Conservation (phyloP, 2,329 filamentous ascomycete genomes). For the Aspergillus fumigatus region DNA sequence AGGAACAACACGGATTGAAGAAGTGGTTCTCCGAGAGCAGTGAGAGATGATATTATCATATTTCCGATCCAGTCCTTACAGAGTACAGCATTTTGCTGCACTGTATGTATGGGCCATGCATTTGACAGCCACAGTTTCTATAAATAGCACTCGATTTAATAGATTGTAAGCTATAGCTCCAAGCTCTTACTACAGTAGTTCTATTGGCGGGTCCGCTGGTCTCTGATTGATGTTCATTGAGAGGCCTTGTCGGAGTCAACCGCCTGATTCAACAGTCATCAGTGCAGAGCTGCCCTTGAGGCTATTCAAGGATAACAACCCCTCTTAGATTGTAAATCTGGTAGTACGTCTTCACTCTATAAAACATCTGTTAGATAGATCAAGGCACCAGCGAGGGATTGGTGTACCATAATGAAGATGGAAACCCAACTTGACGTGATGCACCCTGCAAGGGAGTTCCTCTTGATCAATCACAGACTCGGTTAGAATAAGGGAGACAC, state of each 20-base stretch:
- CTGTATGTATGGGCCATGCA: background rate
- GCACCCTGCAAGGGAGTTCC: background rate
- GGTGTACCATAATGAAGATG: too few relatives aligned
- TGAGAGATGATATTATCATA: background rate
- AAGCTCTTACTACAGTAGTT: background rate
- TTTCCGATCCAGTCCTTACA: background rate
- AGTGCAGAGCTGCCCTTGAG: background rate
- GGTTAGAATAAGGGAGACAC: background rate
- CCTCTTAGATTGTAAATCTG: too few relatives aligned
- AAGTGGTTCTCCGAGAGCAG: background rate
- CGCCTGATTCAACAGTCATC: background rate
- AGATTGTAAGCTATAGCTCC: background rate
- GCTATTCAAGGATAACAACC: too few relatives aligned
- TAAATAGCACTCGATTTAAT: background rate
- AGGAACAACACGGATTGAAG: too few relatives aligned
- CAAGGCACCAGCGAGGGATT: background rate
- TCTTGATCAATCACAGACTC: background rate
- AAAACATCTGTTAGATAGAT: background rate
- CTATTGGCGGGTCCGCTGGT: background rate
- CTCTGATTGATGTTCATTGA: background rate
- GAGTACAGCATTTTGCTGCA: background rate
- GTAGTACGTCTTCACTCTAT: background rate
- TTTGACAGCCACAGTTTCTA: background rate
- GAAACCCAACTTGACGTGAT: background rate
- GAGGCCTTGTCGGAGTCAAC: background rate